Base-by-base conservation (phyloP, 2,329 filamentous ascomycete species). In the Colletotrichum brevisporum region DNA sequence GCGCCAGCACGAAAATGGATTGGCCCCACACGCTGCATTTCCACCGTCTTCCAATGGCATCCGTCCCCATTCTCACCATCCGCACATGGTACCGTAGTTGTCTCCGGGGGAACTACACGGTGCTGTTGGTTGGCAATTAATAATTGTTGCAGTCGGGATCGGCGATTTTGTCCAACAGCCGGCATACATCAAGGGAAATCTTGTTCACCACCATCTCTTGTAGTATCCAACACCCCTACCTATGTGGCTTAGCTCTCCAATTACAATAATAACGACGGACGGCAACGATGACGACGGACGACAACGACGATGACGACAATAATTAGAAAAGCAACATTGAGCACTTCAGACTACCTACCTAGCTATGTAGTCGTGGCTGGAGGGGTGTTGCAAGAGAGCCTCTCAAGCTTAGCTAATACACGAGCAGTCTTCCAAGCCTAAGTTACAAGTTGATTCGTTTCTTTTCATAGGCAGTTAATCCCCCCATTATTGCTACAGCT, bases 31-130 rank as follows among this genome's bases (percentile, higher is more conserved):
- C 62, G 68, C 21, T 65, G 63, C 71, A 74, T 73, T 81, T 81
- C 79, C 74, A 81, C 75, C 71, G 71, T 76, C 75, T 81, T 81
- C 79, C 76, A 81, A 75, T 77, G 73, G 75, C 72, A 71, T 80
- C 79, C 63, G 59, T 71, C 68, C 39, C 56, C 63, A 61, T 56
- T 69, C 55, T 45, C 62, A 69, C 41, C 67, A 69, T 69, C 67
- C 67, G 45, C 67, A 69, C 67, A 67, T 69, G 67, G 67, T 39
- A 66, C 21, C 21, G 21, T 24, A 2, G 21, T 36, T 36, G 10
- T 61, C 50, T 12, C 58, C 61, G 18, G 5, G 65, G 27, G 54
- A 58, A 58, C 54, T 65, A n/a, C 21, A 24, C 31, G 48, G 52
- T 27, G 53, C 65, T 54, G 48, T 21, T 61, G 54, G 36, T 54